Evolutionary conservation across 495 filamentous ascomycete species (phyloP).

Genomic region (Aspergillus campestris): DNA sequence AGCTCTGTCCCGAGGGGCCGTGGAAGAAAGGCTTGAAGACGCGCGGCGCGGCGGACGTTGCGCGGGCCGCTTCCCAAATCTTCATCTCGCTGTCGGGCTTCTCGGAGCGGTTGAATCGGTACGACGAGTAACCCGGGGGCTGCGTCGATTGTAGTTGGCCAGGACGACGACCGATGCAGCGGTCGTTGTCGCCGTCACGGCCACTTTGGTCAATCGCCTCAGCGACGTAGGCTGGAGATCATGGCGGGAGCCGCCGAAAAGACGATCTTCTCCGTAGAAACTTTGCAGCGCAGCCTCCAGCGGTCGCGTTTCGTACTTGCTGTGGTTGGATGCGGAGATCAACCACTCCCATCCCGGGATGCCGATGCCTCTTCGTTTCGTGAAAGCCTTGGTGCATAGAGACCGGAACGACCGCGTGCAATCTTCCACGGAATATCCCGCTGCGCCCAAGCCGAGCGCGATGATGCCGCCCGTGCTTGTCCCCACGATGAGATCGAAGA

Average conservation of each 20-base stretch:
- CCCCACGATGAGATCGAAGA: not conserved
- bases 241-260: not conserved
- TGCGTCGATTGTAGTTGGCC: not conserved
- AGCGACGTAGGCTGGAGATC: not conserved
- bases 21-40: constrained; percentile 29
- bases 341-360: not conserved
- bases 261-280: not conserved
- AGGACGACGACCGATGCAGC: not conserved
- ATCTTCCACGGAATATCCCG: constrained; percentile 34
- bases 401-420: not conserved
- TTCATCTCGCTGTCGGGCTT: not conserved
- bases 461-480: constrained; percentile 50
- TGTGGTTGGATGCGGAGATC: not conserved
- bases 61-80: constrained; percentile 43
- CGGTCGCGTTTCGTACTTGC: not conserved
- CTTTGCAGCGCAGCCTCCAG: not conserved
- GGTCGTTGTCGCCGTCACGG: not conserved
- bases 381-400: not conserved
- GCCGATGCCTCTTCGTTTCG: not conserved
- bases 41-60: constrained; percentile 38
- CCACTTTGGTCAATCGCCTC: not conserved
- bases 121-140: not conserved
- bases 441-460: constrained; percentile 43
- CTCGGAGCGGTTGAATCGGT: constrained; percentile 1
- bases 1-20: not conserved